Percentiles rank a stretch among this genome's conserved stretches.
Conservation (phyloP, 345 rosid genomes). For the Gynandropsis gynandra region DNA sequence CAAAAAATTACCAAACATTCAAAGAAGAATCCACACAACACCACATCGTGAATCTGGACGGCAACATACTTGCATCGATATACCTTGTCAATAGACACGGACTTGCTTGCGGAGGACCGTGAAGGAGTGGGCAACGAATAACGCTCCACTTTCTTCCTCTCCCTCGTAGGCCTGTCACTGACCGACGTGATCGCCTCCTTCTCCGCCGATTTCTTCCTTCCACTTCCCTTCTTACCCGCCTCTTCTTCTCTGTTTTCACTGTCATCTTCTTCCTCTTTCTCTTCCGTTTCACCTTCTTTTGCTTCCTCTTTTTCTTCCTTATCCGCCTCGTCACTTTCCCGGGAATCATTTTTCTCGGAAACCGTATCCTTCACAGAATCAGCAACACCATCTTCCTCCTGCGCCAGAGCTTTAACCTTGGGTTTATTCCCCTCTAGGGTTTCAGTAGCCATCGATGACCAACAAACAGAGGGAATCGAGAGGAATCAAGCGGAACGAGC, state of each 20-base stretch:
- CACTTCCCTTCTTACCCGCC: conserved; percentile 20
- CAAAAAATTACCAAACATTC: background rate
- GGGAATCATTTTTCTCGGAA: conserved; percentile 11
- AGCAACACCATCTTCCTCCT: conserved; percentile 17
- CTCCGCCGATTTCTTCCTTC: conserved; percentile 30
- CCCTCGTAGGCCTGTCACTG: conserved; percentile 78
- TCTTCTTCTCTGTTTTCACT: conserved; percentile 11
- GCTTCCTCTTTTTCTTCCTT: conserved; percentile 18
- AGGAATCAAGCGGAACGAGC: background rate
- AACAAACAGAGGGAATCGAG: conserved; percentile 8
- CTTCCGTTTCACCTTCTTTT: conserved; percentile 13
- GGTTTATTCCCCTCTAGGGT: conserved; percentile 56
- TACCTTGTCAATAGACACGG: conserved; percentile 72
- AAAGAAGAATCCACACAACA: conserved; percentile 2
- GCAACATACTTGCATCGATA: background rate
- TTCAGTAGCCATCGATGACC: conserved; percentile 48
- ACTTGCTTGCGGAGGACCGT: conserved; percentile 45
- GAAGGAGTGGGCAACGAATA: conserved; percentile 57
- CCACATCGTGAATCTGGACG: background rate
- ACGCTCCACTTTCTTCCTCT: conserved; percentile 83
- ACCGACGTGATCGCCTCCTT: conserved; percentile 44
- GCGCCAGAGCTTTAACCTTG: conserved; percentile 33
- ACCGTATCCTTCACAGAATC: conserved; percentile 11
- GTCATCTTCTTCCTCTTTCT: conserved; percentile 16
- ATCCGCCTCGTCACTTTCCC: conserved; percentile 13